phyloP scores from a whole-genome alignment of 495 filamentous ascomycete species.

The Chaetomium cochliodes region DNA sequence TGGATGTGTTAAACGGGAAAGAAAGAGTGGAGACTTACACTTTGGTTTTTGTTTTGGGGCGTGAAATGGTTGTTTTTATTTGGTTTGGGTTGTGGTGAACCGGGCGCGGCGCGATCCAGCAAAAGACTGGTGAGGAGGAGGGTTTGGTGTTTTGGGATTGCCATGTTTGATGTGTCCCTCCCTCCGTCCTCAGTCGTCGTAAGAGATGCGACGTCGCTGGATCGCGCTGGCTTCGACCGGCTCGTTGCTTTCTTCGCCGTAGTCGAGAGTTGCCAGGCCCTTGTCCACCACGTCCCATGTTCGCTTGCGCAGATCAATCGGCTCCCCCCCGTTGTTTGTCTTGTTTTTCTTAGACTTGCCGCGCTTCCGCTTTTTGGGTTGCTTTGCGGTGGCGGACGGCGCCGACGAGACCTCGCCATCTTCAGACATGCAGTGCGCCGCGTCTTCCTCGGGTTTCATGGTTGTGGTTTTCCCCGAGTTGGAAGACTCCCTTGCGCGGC shows the following conservation, averaged over 20 bases:
- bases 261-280: conserved; percentile 52
- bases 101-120: conserved; percentile 2
- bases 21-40: conserved; percentile 19
- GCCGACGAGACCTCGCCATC: conserved; percentile 35
- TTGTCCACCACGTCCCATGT: conserved; percentile 58
- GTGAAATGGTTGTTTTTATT: background rate
- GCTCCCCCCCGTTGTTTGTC: conserved; percentile 35
- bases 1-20: conserved; percentile 8
- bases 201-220: conserved; percentile 49
- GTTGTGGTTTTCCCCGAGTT: conserved; percentile 24
- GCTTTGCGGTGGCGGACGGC: conserved; percentile 32
- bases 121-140: background rate
- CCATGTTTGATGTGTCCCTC: conserved; percentile 3
- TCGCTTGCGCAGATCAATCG: conserved; percentile 56
- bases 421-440: conserved; percentile 29
- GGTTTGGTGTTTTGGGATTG: background rate
- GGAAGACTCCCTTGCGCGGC: conserved; percentile 47
- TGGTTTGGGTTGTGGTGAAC: background rate
- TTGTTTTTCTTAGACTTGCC: conserved; percentile 40
- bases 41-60: background rate
- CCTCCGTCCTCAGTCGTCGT: conserved; percentile 44
- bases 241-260: conserved; percentile 44
- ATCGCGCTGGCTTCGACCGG: conserved; percentile 27
- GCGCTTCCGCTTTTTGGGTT: conserved; percentile 36
- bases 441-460: conserved; percentile 18